Conservation (phyloP, 805 yeast genomes). For the Saccharomycopsis sp. region DNA sequence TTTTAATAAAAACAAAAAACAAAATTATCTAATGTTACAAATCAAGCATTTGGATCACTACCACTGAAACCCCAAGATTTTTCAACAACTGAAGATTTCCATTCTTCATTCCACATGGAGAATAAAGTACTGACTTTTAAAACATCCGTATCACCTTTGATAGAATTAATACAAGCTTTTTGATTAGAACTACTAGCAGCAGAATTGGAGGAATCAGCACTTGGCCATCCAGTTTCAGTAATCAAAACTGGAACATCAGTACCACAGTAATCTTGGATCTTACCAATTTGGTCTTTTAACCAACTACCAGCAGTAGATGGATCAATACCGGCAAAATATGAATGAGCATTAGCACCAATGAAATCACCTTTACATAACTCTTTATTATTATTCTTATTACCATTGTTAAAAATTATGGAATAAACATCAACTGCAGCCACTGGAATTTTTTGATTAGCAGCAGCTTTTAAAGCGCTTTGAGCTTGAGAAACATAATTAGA, state of each 20-base stretch:
- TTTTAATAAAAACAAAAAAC: too few species aligned
- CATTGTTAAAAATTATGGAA: slow-evolving; percentile 80
- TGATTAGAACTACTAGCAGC: slow-evolving; percentile 76
- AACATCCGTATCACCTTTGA: slow-evolving; percentile 31
- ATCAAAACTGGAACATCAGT: slow-evolving; percentile 60
- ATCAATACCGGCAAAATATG: slow-evolving; percentile 78
- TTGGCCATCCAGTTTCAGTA: slow-evolving; percentile 97
- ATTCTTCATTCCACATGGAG: slow-evolving; percentile 50
- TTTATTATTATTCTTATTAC: too few species aligned
- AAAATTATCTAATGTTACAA: too few species aligned
- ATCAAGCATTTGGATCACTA: slow-evolving; percentile 8
- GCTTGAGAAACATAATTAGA: slow-evolving; percentile 41
- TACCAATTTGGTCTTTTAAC: slow-evolving; percentile 79
- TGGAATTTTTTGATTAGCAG: slow-evolving; percentile 69
- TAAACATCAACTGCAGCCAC: slow-evolving; percentile 94
- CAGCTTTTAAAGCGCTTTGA: slow-evolving; percentile 58
- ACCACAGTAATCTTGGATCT: slow-evolving; percentile 76
- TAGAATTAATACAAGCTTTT: slow-evolving; percentile 57
- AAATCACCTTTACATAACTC: slow-evolving; percentile 86
- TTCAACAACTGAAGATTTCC: slow-evolving; percentile 55
- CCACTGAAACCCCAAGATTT: slow-evolving; percentile 59
- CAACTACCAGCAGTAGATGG: slow-evolving; percentile 81
- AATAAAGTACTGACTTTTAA: slow-evolving; percentile 44
- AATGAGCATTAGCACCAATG: slow-evolving; percentile 94
- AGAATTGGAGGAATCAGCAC: slow-evolving; percentile 52